A percentile compares a stretch with the other conserved stretches of the same genome.
phyloP scores from a whole-genome alignment of 2,329 filamentous ascomycete genomes.

The Fusarium gaditjirri region DNA sequence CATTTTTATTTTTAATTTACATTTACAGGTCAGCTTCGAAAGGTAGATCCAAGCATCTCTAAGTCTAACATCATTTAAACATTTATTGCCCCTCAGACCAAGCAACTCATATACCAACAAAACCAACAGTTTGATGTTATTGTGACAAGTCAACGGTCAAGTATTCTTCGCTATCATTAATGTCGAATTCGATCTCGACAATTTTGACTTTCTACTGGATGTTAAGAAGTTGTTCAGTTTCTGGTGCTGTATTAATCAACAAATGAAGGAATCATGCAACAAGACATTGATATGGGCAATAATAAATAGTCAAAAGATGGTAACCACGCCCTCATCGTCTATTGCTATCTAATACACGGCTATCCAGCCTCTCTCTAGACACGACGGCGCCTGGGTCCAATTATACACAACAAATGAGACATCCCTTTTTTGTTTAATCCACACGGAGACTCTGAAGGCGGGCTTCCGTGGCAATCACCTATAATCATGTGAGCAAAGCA shows the following conservation, averaged over 20 bases:
- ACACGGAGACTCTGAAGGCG: constrained; percentile 87
- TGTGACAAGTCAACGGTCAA: not conserved
- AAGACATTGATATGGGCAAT: not conserved
- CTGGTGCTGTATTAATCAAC: not conserved
- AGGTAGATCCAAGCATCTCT: too few species aligned
- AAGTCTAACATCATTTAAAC: too few species aligned
- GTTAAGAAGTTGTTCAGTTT: not conserved
- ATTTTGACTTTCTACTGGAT: not conserved
- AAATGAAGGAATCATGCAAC: not conserved
- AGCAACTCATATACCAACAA: not conserved
- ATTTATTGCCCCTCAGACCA: too few species aligned
- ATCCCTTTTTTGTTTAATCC: constrained; percentile 63
- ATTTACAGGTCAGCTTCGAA: too few species aligned
- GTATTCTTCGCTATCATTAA: not conserved
- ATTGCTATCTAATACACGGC: constrained; percentile 53
- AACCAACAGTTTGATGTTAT: not conserved
- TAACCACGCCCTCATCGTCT: constrained; percentile 46
- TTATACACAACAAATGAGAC: constrained; percentile 53
- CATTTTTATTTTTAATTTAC: too few species aligned
- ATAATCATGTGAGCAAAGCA: constrained; percentile 30
- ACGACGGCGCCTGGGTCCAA: constrained; percentile 43
- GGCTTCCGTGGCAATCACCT: constrained; percentile 92
- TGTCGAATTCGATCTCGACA: not conserved
- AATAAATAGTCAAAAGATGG: constrained; percentile 21
- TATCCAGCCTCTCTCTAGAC: constrained; percentile 43